Evolutionary conservation across 495 filamentous ascomycete species (phyloP), one percentile per base, ranked within the genome.

Genomic region (Neurospora tetrasperma): DNA sequence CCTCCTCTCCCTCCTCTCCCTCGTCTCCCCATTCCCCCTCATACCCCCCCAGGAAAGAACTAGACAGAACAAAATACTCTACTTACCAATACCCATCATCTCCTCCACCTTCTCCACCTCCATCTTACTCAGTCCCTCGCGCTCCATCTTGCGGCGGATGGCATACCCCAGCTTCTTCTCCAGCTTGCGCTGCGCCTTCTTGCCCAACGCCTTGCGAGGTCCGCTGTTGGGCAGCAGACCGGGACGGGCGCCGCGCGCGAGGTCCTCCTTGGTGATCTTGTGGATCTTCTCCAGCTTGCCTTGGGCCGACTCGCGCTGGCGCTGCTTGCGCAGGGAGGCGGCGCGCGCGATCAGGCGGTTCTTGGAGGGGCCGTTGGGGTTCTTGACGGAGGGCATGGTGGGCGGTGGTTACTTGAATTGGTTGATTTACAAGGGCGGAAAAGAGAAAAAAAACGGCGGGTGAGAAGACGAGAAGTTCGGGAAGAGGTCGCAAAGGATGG

Each of bases 191-290:
- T 71, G 71, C 78, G 78, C 79, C 82, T 86, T 86, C 18, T 73
- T 73, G 79, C 83, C 83, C 23, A 85, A 27, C 5, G 81, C 74
- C 0, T 69, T 73, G 66, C 80, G 77, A 3, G 84, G 82, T 0
- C 84, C 84, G 78, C 83, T 85, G 23, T 76, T 86, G 0, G 84
- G 83, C 31, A 84, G 70, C 10, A 86, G 70, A 0, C 84, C 84
- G 0, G 78, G 54, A 8, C 80, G 74, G 4, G 83, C 83, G 48
- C 84, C 84, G 16, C 78, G 80, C 39, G 42, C 71, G 20, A 71
- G 69, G 70, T 85, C 84, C 0, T 77, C 75, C 71, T 80, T 80
- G 10, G 76, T 59, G 39, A 84, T 75, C 68, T 72, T 74, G 42
- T 74, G 75, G 69, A 48, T 71, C 42, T 76, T 69, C 70, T 42